phyloP scores from a whole-genome alignment of 2,329 filamentous ascomycete species.

The Alternaria sp. region DNA sequence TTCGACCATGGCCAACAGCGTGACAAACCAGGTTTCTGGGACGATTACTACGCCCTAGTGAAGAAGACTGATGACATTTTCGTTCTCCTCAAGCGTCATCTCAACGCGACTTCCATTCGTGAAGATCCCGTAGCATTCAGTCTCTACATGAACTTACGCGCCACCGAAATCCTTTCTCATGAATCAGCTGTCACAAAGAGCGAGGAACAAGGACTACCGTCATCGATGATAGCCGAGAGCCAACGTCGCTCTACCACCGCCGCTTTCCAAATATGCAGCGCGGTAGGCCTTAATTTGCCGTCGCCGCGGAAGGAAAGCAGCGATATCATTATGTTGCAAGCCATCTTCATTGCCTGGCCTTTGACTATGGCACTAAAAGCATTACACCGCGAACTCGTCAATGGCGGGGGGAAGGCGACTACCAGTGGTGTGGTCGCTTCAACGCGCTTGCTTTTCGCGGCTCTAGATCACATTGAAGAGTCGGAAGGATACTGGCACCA shows the following conservation, averaged over 20 bases:
- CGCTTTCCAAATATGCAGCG: conserved; percentile 1
- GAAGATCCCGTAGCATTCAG: conserved; percentile 1
- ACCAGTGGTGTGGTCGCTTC: not conserved
- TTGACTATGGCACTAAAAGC: not conserved
- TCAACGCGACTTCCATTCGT: not conserved
- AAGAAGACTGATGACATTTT: not conserved
- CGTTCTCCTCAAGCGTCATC: not conserved
- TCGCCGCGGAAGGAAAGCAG: not conserved
- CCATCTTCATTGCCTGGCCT: conserved; percentile 2
- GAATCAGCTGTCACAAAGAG: not conserved
- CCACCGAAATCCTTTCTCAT: not conserved
- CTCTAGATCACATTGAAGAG: conserved; percentile 1
- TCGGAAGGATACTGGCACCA: not conserved
- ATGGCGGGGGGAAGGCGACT: not conserved
- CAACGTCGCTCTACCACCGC: not conserved
- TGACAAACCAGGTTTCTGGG: not conserved
- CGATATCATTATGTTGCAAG: not conserved
- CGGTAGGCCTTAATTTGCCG: not conserved
- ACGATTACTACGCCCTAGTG: not conserved
- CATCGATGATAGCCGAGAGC: not conserved
- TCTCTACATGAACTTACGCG: not conserved
- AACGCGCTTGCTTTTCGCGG: not conserved
- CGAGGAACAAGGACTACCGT: not conserved
- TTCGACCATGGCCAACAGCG: not conserved
- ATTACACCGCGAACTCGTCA: not conserved